Evolutionary conservation across 1,284 basidiomycete genomes (phyloP), one percentile per base, ranked within the genome.

Genomic region (Grifola frondosa): DNA sequence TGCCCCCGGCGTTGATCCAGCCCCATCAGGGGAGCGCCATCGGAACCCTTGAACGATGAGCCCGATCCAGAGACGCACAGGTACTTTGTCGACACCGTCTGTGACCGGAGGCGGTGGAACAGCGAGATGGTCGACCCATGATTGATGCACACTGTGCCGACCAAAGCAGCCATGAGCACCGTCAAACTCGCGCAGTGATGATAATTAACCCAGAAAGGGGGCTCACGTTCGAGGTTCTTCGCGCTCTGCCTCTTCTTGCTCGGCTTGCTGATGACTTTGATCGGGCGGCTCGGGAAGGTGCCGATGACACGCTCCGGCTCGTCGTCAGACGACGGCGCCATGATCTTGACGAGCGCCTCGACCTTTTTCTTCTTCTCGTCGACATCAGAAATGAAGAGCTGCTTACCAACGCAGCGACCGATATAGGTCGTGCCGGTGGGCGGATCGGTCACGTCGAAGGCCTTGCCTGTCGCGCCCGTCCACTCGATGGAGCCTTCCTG

Each of bases 251-350:
- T 79, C 76, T 97, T 97, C 76, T 97, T 97, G 73, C 88, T 91
- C 3, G 92, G 92, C 65, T 96, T 96, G 67, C 88, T 91, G 68
- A 98, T 97, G 57, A 98, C 91, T 67, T 96, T 96, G 77, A 98
- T 97, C 24, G 94, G 87, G 38, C 88, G 84, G 56, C 88, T 91
- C 41, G 89, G 83, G 73, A 96, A 95, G 20, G 83, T 77, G 32
- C 91, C 91, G 57, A 97, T 80, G 42, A 93, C 73, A 56, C 88
- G 73, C 69, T 91, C 79, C 53, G 81, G 78, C 66, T 87, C 84
- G 58, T 89, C 77, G 49, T 86, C 88, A 54, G 77, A 82, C 35
- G 77, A 80, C 11, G 92, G 89, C 22, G 90, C 89, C 50, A 86
- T 86, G 62, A 98, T 85, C 61, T 90, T 90, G 53, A 95, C 90